phyloP scores from a whole-genome alignment of 106 monocot species.

The Ottelia alismoides region DNA sequence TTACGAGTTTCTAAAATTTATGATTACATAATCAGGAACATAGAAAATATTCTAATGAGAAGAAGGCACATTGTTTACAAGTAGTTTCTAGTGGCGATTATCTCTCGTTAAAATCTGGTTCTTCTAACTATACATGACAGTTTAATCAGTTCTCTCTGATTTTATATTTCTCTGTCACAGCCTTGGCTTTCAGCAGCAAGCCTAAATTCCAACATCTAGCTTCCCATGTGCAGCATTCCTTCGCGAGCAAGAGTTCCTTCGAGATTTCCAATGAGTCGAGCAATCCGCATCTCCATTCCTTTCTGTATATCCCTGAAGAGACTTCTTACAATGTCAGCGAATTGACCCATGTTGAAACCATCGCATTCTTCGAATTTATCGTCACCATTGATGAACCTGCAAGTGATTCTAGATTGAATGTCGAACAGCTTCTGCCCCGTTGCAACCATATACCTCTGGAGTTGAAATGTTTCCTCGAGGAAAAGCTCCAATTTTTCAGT shows the following conservation, averaged over 20 bases:
- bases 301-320: conserved; percentile 64
- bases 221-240: conserved; percentile 40
- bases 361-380: conserved; percentile 20
- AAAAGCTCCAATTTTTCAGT: conserved; percentile 28
- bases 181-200: too few relatives aligned
- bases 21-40: too few relatives aligned
- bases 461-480: conserved; percentile 71
- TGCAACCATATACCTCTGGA: conserved; percentile 67
- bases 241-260: conserved; percentile 58
- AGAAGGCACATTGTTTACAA: too few relatives aligned
- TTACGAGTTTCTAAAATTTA: too few relatives aligned
- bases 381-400: conserved; percentile 7
- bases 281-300: conserved; percentile 53
- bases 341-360: conserved; percentile 43
- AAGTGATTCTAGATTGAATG: conserved; percentile 33
- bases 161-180: too few relatives aligned
- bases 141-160: too few relatives aligned
- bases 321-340: conserved; percentile 35
- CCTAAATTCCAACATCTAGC: too few relatives aligned
- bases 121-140: too few relatives aligned
- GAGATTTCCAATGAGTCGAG: conserved; percentile 73
- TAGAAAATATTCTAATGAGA: too few relatives aligned
- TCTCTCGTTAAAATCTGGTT: too few relatives aligned
- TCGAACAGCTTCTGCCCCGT: conserved; percentile 70
- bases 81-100: too few relatives aligned